Evolutionary conservation across 257 asterid species (phyloP).

Genomic region (Mentha longifolia): DNA sequence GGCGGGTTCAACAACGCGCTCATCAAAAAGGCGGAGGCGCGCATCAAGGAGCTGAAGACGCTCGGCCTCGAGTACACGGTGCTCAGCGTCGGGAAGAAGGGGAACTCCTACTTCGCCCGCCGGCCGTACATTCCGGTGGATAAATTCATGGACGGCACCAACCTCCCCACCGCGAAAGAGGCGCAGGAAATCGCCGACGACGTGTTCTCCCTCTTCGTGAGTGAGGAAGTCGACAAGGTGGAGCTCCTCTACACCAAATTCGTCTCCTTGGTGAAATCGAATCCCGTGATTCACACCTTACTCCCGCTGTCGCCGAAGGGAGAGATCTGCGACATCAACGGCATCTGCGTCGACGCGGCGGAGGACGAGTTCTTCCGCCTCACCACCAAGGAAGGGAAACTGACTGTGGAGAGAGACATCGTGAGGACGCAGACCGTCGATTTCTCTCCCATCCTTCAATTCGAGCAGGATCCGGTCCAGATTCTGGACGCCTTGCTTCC

Average conservation of each 20-base stretch:
- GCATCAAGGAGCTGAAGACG: constrained; percentile 59
- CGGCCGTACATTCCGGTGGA: constrained; percentile 80
- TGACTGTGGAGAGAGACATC: constrained; percentile 79
- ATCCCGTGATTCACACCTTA: constrained; percentile 82
- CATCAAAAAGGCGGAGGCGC: constrained; percentile 68
- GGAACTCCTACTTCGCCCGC: constrained; percentile 69
- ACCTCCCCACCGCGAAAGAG: constrained; percentile 85
- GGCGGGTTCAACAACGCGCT: constrained; percentile 79
- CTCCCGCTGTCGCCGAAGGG: constrained; percentile 94
- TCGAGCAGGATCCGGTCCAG: constrained; percentile 92
- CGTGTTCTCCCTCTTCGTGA: constrained; percentile 74
- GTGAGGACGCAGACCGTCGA: constrained; percentile 64
- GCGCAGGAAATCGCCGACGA: constrained; percentile 93
- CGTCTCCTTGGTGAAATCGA: constrained; percentile 80
- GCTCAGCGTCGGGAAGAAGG: constrained; percentile 87
- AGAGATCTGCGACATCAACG: constrained; percentile 86
- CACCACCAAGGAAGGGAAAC: constrained; percentile 83
- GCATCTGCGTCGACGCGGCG: constrained; percentile 83
- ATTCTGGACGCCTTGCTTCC: constrained; percentile 88
- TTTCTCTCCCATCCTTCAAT: constrained; percentile 82
- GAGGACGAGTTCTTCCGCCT: constrained; percentile 86
- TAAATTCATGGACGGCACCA: constrained; percentile 61
- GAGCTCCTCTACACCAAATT: constrained; percentile 91
- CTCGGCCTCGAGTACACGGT: constrained; percentile 72
- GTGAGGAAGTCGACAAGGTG: constrained; percentile 91